phyloP scores from a whole-genome alignment of 345 rosid genomes.

The Abelmoschus esculentus region DNA sequence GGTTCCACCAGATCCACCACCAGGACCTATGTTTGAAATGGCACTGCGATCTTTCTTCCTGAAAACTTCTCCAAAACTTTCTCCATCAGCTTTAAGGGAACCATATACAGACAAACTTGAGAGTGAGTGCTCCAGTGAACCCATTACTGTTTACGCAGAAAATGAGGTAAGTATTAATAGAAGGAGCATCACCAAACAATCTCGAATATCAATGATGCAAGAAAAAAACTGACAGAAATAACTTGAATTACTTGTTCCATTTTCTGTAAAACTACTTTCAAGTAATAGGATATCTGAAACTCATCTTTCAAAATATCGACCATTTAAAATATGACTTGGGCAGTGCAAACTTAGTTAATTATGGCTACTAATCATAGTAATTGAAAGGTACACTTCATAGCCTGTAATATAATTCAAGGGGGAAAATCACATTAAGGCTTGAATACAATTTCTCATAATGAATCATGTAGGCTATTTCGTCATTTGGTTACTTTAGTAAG shows the following conservation, averaged over 20 bases:
- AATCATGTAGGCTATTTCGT: background rate
- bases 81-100: constrained; percentile 73
- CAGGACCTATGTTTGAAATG: constrained; percentile 53
- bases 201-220: background rate
- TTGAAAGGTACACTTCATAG: background rate
- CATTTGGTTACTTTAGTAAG: background rate
- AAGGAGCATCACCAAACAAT: background rate
- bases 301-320: background rate
- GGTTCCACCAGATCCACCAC: constrained; percentile 97
- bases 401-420: background rate
- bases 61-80: constrained; percentile 52
- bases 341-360: background rate
- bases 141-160: constrained; percentile 62
- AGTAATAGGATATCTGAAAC: background rate
- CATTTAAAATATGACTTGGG: background rate
- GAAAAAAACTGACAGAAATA: background rate
- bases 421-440: background rate
- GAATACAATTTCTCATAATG: background rate
- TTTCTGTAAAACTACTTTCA: background rate
- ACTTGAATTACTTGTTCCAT: background rate
- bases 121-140: constrained; percentile 78
- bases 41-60: constrained; percentile 24
- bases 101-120: constrained; percentile 74
- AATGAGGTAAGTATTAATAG: background rate
- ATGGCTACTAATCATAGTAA: background rate